A percentile compares a stretch with the other conserved stretches of the same genome.
phyloP scores from a whole-genome alignment of 2,329 filamentous ascomycete genomes.

The Epichloe brachyelytri region DNA sequence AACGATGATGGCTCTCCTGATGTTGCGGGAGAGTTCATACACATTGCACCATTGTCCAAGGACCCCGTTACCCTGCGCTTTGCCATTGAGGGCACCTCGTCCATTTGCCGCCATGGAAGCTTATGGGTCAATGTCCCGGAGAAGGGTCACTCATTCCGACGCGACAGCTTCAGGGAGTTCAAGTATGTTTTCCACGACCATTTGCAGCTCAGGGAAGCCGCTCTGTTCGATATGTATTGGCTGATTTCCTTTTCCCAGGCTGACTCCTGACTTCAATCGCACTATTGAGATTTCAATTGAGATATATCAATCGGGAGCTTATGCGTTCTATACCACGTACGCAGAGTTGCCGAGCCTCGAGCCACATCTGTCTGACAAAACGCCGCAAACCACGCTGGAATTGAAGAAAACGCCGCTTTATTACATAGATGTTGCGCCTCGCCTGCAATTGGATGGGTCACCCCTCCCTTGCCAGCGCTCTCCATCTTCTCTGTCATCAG shows the following conservation, averaged over 20 bases:
- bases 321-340: conserved; percentile 90
- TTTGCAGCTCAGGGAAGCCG: neutral
- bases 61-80: conserved; percentile 76
- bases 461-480: conserved; percentile 74
- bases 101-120: conserved; percentile 86
- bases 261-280: conserved; percentile 85
- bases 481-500: conserved; percentile 90
- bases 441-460: conserved; percentile 58
- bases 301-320: conserved; percentile 71
- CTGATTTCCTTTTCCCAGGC: conserved; percentile 32
- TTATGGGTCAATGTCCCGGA: conserved; percentile 94
- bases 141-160: conserved; percentile 60
- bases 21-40: conserved; percentile 81
- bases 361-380: conserved; percentile 13
- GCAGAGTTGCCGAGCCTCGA: conserved; percentile 63
- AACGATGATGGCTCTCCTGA: conserved; percentile 89
- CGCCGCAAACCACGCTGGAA: conserved; percentile 27
- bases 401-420: conserved; percentile 59
- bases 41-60: conserved; percentile 62
- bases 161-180: conserved; percentile 73
- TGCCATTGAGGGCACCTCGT: conserved; percentile 86
- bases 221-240: neutral
- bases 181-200: conserved; percentile 46
- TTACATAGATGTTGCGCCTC: conserved; percentile 89
- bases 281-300: conserved; percentile 83